A percentile compares a stretch with the other conserved stretches of the same genome.
These are phyloP conservation scores for Mortierella claussenii DNA, from an alignment of 192 early-diverging fungal species.

Conservation along the genomic window DNA sequence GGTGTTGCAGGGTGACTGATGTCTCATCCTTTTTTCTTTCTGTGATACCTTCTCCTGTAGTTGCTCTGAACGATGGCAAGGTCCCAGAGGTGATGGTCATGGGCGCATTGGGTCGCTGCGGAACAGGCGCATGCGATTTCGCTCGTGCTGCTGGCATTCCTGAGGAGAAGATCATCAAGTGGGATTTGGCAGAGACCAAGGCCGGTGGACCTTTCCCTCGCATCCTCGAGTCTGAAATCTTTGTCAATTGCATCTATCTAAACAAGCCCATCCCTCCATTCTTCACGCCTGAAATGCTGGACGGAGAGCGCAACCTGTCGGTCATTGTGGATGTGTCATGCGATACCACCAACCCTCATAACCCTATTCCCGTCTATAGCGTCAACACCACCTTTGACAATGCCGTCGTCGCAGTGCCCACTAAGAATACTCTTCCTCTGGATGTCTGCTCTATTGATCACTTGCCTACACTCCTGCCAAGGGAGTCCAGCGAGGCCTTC, in stretches of 20 bases:
- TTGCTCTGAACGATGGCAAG: constrained; percentile 67
- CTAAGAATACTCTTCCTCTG: constrained; percentile 72
- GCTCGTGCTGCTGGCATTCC: constrained; percentile 85
- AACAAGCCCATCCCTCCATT: constrained; percentile 94
- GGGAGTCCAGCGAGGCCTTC: constrained; percentile 92
- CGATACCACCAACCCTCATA: constrained; percentile 97
- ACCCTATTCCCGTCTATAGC: constrained; percentile 96
- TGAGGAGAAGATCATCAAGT: constrained; percentile 86
- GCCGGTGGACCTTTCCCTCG: constrained; percentile 92
- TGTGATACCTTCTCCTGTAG: constrained; percentile 1
- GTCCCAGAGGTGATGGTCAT: constrained; percentile 94
- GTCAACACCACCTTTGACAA: constrained; percentile 95
- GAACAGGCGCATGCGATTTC: constrained; percentile 88
- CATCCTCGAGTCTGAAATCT: constrained; percentile 90
- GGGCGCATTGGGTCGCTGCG: constrained; percentile 97
- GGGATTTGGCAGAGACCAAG: constrained; percentile 96
- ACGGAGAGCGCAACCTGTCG: constrained; percentile 74
- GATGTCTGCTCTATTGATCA: constrained; percentile 98
- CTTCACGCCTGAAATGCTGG: constrained; percentile 84
- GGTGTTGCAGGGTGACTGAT: too few relatives aligned
- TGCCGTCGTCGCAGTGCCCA: constrained; percentile 77
- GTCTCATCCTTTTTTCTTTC: not conserved
- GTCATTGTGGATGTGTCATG: constrained; percentile 95
- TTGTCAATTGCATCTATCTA: constrained; percentile 99
- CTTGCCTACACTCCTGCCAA: constrained; percentile 92